Base-by-base conservation (phyloP, 2,329 filamentous ascomycete genomes). In the Ceratocystiopsis brevicomis region DNA sequence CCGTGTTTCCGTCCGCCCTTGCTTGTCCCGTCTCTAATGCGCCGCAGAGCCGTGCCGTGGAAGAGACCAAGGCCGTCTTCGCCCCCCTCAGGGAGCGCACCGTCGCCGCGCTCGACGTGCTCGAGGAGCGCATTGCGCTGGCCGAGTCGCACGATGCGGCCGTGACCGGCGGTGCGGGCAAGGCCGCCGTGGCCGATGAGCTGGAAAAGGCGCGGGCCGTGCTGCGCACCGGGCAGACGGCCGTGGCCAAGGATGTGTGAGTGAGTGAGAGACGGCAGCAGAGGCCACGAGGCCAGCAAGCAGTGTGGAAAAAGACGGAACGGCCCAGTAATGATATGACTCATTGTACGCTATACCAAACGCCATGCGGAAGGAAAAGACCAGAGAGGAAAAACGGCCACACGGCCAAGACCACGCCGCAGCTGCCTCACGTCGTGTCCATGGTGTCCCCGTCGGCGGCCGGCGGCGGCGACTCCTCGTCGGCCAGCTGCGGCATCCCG, bases 51-150 rank as follows among this genome's bases (percentile, higher is more conserved):
- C 72, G 74, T 65, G 87, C 82, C 18, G 65, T 86, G n/a, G 76
- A 86, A 50, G 83, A 98, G 63, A 96, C 90, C 10, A 81, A 81
- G 57, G 81, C 77, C 44, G 75, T 96, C 25, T 81, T 96, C 53
- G 78, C 69, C 3, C 74, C 74, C 2, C 62, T 96, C 50, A 72
- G 71, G 53, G 59, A 73, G 54, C 79, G 83, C 54, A 85, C 95
- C 52, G 62, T 61, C 39, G 74, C 79, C 44, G 79, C 85, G 1
- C 64, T 87, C 37, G 66, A 71, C 45, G 83, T 78, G 56, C 66
- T 95, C 40, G 76, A 92, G 61, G 72, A 80, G 51, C 69, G 84
- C 58, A 66, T 95, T 52, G 82, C 86, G 52, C 64, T 72, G n/a
- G 61, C 62, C 25, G 73, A 67, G 52, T 63, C 65, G 25, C 25